Evolutionary conservation across 2,329 filamentous ascomycete species (phyloP).

Genomic region (Clarireedia monteithiana): DNA sequence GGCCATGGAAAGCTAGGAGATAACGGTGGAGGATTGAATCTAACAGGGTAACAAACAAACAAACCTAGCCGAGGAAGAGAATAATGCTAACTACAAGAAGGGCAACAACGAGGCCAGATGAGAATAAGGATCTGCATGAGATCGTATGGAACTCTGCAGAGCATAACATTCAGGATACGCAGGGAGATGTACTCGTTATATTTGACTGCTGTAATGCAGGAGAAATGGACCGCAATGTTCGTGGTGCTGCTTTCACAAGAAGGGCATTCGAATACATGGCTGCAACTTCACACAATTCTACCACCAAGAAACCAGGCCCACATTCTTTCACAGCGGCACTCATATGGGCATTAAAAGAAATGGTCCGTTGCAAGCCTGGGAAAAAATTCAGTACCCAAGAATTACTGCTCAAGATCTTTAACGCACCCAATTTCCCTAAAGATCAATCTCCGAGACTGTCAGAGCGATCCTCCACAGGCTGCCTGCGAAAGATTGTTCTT

Average conservation of each 20-base stretch:
- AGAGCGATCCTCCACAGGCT: background rate
- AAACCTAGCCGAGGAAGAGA: too few relatives aligned
- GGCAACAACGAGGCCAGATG: background rate
- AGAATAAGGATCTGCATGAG: background rate
- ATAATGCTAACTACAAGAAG: background rate
- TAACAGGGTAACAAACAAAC: background rate
- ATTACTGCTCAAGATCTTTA: background rate
- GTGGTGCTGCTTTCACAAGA: background rate
- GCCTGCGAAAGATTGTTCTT: constrained; percentile 1
- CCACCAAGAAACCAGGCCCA: constrained; percentile 10
- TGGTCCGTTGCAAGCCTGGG: background rate
- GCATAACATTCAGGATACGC: background rate
- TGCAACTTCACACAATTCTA: constrained; percentile 9
- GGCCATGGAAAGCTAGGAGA: background rate
- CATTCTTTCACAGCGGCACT: background rate
- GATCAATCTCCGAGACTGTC: constrained; percentile 6
- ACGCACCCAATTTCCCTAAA: constrained; percentile 10
- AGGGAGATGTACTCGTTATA: constrained; percentile 13
- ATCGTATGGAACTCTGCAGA: background rate
- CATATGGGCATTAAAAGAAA: constrained; percentile 1
- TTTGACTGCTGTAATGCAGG: constrained; percentile 20
- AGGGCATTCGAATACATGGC: constrained; percentile 18
- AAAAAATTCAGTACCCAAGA: background rate
- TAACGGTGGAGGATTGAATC: background rate
- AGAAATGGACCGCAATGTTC: constrained; percentile 2